phyloP scores from a whole-genome alignment of 2,329 filamentous ascomycete species.

The Exophiala calicioides region DNA sequence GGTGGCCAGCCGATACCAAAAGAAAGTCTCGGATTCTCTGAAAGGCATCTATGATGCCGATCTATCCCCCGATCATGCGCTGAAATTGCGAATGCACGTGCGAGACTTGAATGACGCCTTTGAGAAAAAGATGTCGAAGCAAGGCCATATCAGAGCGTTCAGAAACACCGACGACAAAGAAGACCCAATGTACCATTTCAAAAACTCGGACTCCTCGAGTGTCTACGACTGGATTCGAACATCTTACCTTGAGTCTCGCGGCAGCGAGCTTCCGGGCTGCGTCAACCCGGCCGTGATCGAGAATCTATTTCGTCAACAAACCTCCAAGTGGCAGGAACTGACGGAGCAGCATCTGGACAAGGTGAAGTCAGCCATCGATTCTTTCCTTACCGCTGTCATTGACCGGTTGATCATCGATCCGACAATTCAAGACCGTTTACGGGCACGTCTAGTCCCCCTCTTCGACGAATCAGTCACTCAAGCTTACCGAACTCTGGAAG shows the following conservation, averaged over 20 bases:
- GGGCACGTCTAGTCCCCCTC: not conserved
- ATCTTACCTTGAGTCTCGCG: constrained; percentile 50
- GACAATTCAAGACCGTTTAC: constrained; percentile 3
- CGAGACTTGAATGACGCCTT: not conserved
- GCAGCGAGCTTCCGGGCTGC: constrained; percentile 56
- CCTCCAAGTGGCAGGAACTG: constrained; percentile 7
- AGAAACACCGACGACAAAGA: constrained; percentile 3
- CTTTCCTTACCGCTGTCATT: constrained; percentile 53
- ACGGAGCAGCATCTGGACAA: constrained; percentile 35
- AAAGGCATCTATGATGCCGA: constrained; percentile 12
- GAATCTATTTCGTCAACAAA: constrained; percentile 7
- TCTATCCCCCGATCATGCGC: not conserved
- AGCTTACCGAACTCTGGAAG: constrained; percentile 52
- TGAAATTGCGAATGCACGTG: constrained; percentile 1
- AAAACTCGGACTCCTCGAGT: not conserved
- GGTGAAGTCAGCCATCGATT: constrained; percentile 54
- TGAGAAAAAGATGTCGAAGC: constrained; percentile 1
- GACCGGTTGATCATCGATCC: not conserved
- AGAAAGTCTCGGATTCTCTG: constrained; percentile 37
- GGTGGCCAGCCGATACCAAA: constrained; percentile 43
- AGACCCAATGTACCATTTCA: constrained; percentile 3
- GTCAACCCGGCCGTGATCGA: constrained; percentile 6
- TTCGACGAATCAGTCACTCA: constrained; percentile 8
- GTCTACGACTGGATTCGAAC: constrained; percentile 42
- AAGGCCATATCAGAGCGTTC: constrained; percentile 1